Base-by-base conservation (phyloP, 2,329 filamentous ascomycete species). In the Metarhizium brunneum region DNA sequence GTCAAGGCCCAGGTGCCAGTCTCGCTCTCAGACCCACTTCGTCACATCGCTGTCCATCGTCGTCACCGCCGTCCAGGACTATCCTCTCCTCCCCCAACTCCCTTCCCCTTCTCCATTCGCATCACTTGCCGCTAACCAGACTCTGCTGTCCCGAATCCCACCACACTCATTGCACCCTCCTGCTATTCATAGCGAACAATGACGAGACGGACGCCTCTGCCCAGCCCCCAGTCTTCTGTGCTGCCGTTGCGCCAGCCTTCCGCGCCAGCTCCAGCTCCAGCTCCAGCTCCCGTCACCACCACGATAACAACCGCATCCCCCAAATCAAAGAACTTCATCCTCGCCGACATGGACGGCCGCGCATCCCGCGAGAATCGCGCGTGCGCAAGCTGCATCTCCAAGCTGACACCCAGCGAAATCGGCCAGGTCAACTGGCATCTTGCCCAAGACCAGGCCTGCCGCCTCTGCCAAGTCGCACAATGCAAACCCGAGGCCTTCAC, bases 401-500 rank as follows among this genome's bases (percentile, higher is more conserved):
- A 64, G 57, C 64, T 74, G 60, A 53, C 60, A 3, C 56, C 61
- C 14, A 42, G 49, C 50, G 66, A 71, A 57, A 51, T 64, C 29
- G 58, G 58, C 36, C 68, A 69, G 58, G 62, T 71, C 49, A 69
- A 66, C 60, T 69, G 64, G 67, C 60, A 64, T 54, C 55, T 66
- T 18, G 57, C 61, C 47, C 58, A 61, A 47, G 58, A 59, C 45
- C 53, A 60, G 36, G 56, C 58, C 36, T 76, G 73, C 56, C 65
- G 62, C 16, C 63, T 75, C 50, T 75, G 73, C 63, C 63, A 67
- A 54, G 62, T 72, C 48, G 65, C 66, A 59, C 67, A 73, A 54
- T 66, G 70, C 61, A 73, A 75, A 54, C 81, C 84, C 4, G 84
- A 85, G 64, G 78, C 78, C 57, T 95, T 91, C 69, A 88, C 89